Percentiles rank a stretch among this genome's conserved stretches.
phyloP scores from a whole-genome alignment of 2,329 filamentous ascomycete genomes.

The Pestalotiopsis sp. region DNA sequence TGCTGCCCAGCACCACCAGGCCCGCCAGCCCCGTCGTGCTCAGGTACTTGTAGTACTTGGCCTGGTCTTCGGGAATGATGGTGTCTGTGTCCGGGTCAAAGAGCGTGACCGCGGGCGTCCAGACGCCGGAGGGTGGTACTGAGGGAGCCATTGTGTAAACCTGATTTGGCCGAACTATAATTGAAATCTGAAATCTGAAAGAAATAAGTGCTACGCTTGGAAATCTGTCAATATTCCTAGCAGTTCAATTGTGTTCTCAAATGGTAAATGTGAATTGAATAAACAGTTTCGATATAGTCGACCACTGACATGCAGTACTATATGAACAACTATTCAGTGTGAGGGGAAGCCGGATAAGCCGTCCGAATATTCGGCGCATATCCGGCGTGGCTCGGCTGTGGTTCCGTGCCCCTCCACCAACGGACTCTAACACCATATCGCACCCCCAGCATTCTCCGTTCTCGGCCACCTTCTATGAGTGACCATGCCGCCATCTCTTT shows the following conservation, averaged over 20 bases:
- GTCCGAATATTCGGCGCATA: neutral
- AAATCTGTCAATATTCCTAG: neutral
- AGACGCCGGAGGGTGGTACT: conserved; percentile 41
- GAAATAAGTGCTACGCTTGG: neutral
- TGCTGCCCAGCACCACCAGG: conserved; percentile 37
- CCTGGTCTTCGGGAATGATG: conserved; percentile 47
- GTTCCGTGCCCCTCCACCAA: neutral
- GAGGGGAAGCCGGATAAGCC: neutral
- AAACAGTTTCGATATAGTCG: neutral
- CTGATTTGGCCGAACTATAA: neutral
- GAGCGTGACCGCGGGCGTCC: conserved; percentile 56
- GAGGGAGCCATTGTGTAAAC: conserved; percentile 20
- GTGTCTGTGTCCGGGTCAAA: conserved; percentile 52
- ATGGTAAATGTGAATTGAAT: neutral
- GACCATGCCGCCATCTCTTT: neutral
- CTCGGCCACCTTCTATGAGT: neutral
- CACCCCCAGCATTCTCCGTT: neutral
- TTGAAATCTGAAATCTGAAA: neutral
- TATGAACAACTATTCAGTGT: neutral
- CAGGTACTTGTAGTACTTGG: conserved; percentile 53
- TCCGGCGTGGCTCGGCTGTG: neutral
- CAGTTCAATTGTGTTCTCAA: neutral
- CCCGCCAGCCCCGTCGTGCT: conserved; percentile 37
- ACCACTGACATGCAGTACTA: neutral
- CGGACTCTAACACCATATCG: neutral